A percentile compares a stretch with the other conserved stretches of the same genome.
phyloP scores from a whole-genome alignment of 805 yeast species.

The Ogataea nonfermentans region DNA sequence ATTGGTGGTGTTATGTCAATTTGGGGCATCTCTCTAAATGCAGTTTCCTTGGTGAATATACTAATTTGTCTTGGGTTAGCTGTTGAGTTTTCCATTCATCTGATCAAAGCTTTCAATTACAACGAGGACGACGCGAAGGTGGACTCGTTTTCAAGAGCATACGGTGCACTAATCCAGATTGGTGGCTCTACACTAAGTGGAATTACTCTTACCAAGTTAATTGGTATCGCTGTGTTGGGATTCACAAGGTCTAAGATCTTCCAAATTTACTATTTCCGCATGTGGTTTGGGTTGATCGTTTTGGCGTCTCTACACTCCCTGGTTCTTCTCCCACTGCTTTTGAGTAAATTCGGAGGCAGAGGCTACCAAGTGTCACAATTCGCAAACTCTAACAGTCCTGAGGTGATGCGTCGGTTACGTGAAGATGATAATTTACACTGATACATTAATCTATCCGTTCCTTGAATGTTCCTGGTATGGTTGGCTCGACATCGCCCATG shows the following conservation, averaged over 20 bases:
- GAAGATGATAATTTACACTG: conserved; percentile 3
- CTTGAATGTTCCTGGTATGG: conserved; percentile 18
- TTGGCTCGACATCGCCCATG: conserved; percentile 13
- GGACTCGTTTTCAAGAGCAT: conserved; percentile 37
- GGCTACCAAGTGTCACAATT: conserved; percentile 37
- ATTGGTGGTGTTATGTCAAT: conserved; percentile 79
- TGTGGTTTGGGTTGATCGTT: conserved; percentile 84
- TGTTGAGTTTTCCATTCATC: conserved; percentile 89
- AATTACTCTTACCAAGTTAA: conserved; percentile 81
- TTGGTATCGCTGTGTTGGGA: conserved; percentile 84
- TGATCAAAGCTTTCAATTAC: conserved; percentile 70
- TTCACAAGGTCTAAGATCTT: conserved; percentile 86
- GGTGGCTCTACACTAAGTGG: conserved; percentile 93
- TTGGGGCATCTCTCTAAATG: conserved; percentile 78
- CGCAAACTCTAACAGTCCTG: conserved; percentile 25
- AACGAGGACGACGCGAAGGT: conserved; percentile 15
- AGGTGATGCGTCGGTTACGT: conserved; percentile 24
- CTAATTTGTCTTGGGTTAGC: conserved; percentile 92
- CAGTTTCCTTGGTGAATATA: conserved; percentile 84
- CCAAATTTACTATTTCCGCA: conserved; percentile 86
- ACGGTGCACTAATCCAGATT: conserved; percentile 66
- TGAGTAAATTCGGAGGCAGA: conserved; percentile 63
- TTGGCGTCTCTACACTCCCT: conserved; percentile 79
- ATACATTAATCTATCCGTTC: conserved; percentile 4
- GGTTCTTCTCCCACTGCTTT: conserved; percentile 71